Percentiles rank a stretch among this genome's conserved stretches.
Conservation (phyloP, 2,329 filamentous ascomycete species). For the Aspergillus fumigatiaffinis region DNA sequence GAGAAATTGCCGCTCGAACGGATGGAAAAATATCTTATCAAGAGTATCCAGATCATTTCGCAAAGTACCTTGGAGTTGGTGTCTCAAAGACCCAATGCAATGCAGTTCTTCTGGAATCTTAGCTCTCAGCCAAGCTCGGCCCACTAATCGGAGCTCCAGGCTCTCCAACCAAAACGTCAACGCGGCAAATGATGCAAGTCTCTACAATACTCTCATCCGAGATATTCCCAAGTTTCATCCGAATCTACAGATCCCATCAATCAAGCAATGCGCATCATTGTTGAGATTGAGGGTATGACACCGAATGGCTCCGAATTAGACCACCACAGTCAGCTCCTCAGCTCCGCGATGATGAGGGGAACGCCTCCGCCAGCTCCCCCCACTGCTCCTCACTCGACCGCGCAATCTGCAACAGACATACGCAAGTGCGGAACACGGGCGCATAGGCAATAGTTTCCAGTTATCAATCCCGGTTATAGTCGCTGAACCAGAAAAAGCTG, state of each 20-base stretch:
- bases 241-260: background rate
- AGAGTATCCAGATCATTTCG: background rate
- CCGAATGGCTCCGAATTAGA: no score
- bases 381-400: background rate
- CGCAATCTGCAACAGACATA: background rate
- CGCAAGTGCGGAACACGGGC: background rate
- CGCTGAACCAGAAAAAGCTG: background rate
- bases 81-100: background rate
- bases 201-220: background rate
- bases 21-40: background rate
- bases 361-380: slow-evolving; percentile 3
- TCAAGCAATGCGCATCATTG: background rate
- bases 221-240: background rate
- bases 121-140: background rate
- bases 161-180: no score
- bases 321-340: background rate
- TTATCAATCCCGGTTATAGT: background rate
- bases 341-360: slow-evolving; percentile 9
- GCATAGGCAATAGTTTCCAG: background rate
- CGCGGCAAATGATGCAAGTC: background rate
- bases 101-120: background rate
- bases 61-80: background rate
- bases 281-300: background rate
- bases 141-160: no score
- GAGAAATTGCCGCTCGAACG: background rate